Base-by-base conservation (phyloP, 1,284 basidiomycete genomes). In the Cutaneotrichosporon curvatum region DNA sequence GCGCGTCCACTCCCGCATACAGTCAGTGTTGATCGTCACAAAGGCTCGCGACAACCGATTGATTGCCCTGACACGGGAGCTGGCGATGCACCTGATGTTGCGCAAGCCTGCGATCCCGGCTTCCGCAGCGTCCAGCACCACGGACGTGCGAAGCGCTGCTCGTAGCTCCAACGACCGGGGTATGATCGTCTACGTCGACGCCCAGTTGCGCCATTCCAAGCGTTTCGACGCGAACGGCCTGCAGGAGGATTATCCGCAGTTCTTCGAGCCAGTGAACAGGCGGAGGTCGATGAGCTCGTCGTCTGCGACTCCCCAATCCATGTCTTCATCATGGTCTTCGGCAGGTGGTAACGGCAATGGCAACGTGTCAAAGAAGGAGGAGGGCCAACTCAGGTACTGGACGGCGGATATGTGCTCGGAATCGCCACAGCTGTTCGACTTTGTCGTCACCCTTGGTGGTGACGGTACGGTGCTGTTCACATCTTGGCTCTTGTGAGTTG, bases 391-490 rank as follows among this genome's bases (percentile, higher is more conserved):
- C 41, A 79, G 95, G 38, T 99, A 94, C 69, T 98, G 95, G 95
- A 97, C 91, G 0, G 83, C 84, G 50, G 87, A 87, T 43, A 95
- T 99, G 91, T 99, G 95, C 73, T 85, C 81, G 48, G 79, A 80
- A 46, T 86, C 81, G 49, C 86, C 95, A 1, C 87, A 98, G 65
- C 77, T 97, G 8, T 98, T 99, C 63, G 95, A 99, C 72, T 95
- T 99, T 67, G 95, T 98, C 51, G 78, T 98, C 43, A 98, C 95
- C 85, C 83, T 95, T 50, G 95, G 95, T 37, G 95, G 95, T 15
- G 95, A 99, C 67, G 95, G 95, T 11, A 99, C 95, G 0, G 94
- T 98, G 1, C 79, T 99, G 18, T 98, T 97, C 75, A 96, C 95
- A 5, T 98, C 95, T 4, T 98, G 95, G 95, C 78, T 99, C 30